A percentile compares a stretch with the other conserved stretches of the same genome.
Conservation (phyloP, 2,329 filamentous ascomycete species). For the Trichophyton rubrum region DNA sequence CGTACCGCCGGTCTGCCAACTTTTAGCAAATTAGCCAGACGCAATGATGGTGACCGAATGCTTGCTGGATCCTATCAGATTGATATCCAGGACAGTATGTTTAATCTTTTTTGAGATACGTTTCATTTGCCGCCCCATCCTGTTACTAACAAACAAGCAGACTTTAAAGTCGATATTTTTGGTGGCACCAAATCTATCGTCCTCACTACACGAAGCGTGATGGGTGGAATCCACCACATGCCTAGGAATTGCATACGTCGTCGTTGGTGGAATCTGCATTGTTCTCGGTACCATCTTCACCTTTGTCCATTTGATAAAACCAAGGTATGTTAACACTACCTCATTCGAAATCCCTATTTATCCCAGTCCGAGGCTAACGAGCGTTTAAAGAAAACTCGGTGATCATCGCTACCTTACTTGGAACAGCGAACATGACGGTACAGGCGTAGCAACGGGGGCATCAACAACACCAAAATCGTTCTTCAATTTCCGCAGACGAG, state of each 20-base stretch:
- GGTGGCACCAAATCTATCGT: constrained; percentile 82
- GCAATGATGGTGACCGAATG: constrained; percentile 64
- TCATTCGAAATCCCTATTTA: not conserved
- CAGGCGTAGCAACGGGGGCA: constrained; percentile 39
- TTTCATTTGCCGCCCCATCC: not conserved
- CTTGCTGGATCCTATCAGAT: constrained; percentile 59
- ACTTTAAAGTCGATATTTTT: constrained; percentile 67
- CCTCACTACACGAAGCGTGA: constrained; percentile 77
- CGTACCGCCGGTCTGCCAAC: constrained; percentile 83
- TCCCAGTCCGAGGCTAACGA: constrained; percentile 1
- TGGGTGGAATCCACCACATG: constrained; percentile 96
- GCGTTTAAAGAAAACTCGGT: constrained; percentile 64
- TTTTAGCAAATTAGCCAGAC: constrained; percentile 84
- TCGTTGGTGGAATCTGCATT: constrained; percentile 87
- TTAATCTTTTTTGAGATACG: not conserved
- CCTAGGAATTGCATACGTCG: constrained; percentile 89
- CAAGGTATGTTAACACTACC: constrained; percentile 47
- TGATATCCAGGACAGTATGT: constrained; percentile 65
- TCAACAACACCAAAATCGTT: constrained; percentile 35
- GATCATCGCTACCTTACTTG: constrained; percentile 96
- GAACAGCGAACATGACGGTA: constrained; percentile 55
- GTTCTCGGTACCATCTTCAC: constrained; percentile 80
- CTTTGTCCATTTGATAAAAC: constrained; percentile 78
- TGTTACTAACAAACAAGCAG: constrained; percentile 34
- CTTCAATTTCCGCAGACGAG: constrained; percentile 5